Conservation (phyloP, 495 filamentous ascomycete genomes). For the Penicillium bovifimosum region DNA sequence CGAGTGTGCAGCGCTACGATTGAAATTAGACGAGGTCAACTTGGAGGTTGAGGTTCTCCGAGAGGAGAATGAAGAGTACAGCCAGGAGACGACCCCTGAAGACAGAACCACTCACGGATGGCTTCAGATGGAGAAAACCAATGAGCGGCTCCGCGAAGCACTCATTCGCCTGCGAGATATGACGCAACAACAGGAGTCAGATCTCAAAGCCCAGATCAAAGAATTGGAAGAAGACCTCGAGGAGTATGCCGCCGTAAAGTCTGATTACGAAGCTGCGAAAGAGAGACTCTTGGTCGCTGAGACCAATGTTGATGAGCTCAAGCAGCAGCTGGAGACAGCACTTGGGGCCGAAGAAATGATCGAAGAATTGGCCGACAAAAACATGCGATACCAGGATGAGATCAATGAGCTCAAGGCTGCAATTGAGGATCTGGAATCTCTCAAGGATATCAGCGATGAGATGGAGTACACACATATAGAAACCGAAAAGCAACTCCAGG, state of each 20-base stretch:
- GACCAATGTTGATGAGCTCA: slow-evolving; percentile 74
- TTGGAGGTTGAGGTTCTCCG: slow-evolving; percentile 81
- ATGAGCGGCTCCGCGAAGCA: slow-evolving; percentile 83
- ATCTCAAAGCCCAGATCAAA: slow-evolving; percentile 69
- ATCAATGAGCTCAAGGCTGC: slow-evolving; percentile 74
- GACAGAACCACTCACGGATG: slow-evolving; percentile 81
- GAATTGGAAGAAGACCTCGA: slow-evolving; percentile 72
- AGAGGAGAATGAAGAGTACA: slow-evolving; percentile 80
- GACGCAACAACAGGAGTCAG: slow-evolving; percentile 77
- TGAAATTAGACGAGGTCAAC: slow-evolving; percentile 74
- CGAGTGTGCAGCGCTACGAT: slow-evolving; percentile 72
- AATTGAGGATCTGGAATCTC: slow-evolving; percentile 76
- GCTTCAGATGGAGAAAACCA: slow-evolving; percentile 85
- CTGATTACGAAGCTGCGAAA: slow-evolving; percentile 62
- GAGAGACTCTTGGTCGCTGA: slow-evolving; percentile 68
- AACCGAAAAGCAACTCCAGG: slow-evolving; percentile 88
- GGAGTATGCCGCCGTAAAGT: slow-evolving; percentile 64
- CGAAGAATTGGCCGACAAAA: slow-evolving; percentile 82
- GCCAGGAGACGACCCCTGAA: slow-evolving; percentile 79
- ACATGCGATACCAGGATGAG: slow-evolving; percentile 72
- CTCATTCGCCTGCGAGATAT: slow-evolving; percentile 79
- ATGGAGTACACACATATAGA: slow-evolving; percentile 90
- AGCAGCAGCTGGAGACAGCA: slow-evolving; percentile 85
- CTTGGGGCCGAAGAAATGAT: slow-evolving; percentile 87
- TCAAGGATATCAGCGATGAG: slow-evolving; percentile 92